A percentile compares a stretch with the other conserved stretches of the same genome.
phyloP scores from a whole-genome alignment of 1,139 yeast species.

The Candida pseudoviswanathii region DNA sequence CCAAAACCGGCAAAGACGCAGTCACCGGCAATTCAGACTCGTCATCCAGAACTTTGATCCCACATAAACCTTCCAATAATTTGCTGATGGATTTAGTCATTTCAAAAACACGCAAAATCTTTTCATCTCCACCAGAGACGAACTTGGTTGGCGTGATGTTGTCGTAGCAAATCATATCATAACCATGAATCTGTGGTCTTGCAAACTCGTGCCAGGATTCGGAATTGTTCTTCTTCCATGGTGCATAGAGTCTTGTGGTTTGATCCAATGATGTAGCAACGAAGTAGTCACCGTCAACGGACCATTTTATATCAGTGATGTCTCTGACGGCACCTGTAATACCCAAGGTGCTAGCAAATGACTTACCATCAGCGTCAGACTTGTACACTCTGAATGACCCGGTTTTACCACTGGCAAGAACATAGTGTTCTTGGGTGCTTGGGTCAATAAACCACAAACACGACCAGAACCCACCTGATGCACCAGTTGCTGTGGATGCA shows the following conservation, averaged over 20 bases:
- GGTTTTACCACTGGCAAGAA: constrained; percentile 84
- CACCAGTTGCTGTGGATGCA: constrained; percentile 97
- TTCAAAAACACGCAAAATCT: constrained; percentile 84
- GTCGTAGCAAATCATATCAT: constrained; percentile 88
- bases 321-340: constrained; percentile 76
- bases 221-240: constrained; percentile 46
- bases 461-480: constrained; percentile 97
- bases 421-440: constrained; percentile 41
- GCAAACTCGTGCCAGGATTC: constrained; percentile 88
- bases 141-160: constrained; percentile 62
- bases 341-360: constrained; percentile 62
- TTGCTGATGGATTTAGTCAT: constrained; percentile 81
- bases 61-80: constrained; percentile 58
- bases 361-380: constrained; percentile 28
- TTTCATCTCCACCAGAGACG: constrained; percentile 96
- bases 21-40: constrained; percentile 59
- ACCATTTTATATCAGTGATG: constrained; percentile 84
- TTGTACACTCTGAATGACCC: constrained; percentile 89
- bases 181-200: constrained; percentile 97
- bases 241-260: constrained; percentile 82
- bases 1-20: constrained; percentile 91
- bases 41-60: constrained; percentile 31
- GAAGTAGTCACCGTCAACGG: constrained; percentile 64
- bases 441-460: constrained; percentile 71
- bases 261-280: constrained; percentile 85